Percentiles rank a stretch among this genome's conserved stretches.
phyloP scores from a whole-genome alignment of 2,329 filamentous ascomycete genomes.

The Leptodontidium sp. region DNA sequence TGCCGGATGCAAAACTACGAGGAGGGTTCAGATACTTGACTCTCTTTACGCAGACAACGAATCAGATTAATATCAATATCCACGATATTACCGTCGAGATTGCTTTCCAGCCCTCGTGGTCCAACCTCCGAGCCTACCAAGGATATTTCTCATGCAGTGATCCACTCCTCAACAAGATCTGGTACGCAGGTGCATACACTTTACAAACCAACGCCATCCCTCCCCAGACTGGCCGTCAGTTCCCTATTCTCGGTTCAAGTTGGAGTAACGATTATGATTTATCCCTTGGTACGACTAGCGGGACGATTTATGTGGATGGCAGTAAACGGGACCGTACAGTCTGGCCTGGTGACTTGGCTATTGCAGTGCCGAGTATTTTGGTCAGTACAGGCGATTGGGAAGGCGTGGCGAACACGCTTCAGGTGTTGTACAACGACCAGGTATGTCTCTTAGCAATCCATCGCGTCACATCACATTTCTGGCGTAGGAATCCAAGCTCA shows the following conservation, averaged over 20 bases:
- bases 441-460: constrained; percentile 20
- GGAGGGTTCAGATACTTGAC: constrained; percentile 64
- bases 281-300: constrained; percentile 45
- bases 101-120: constrained; percentile 53
- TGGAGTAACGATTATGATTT: constrained; percentile 54
- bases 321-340: constrained; percentile 66
- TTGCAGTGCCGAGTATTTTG: constrained; percentile 61
- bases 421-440: constrained; percentile 49
- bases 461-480: not conserved
- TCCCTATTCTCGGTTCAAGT: constrained; percentile 41
- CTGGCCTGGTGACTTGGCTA: constrained; percentile 69
- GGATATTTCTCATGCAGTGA: constrained; percentile 62
- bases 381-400: constrained; percentile 63
- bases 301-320: constrained; percentile 56
- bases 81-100: constrained; percentile 49
- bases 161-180: constrained; percentile 60
- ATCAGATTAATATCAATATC: constrained; percentile 41
- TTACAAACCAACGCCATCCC: constrained; percentile 47
- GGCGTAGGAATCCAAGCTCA: not conserved
- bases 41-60: constrained; percentile 51
- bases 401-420: constrained; percentile 58
- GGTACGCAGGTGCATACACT: constrained; percentile 59
- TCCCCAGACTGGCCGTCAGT: constrained; percentile 45
- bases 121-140: constrained; percentile 56
- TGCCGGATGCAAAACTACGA: constrained; percentile 55